Conservation (phyloP, 2,329 filamentous ascomycete genomes). For the Canariomyces notabilis region DNA sequence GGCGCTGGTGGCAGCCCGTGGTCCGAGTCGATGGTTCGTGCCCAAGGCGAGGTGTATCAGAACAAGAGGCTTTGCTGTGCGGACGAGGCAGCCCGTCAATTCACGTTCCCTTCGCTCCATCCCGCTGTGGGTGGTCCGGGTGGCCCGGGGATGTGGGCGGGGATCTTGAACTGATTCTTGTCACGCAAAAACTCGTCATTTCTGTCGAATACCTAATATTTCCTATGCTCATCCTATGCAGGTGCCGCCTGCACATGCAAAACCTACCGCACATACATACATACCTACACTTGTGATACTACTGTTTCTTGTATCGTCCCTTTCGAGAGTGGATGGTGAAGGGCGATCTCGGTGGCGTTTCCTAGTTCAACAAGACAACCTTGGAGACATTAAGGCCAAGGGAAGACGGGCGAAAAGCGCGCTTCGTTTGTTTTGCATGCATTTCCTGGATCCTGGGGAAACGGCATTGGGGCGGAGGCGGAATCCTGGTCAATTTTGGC, state of each 20-base stretch:
- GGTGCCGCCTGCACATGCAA: background rate
- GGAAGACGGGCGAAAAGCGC: constrained; percentile 20
- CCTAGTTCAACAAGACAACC: constrained; percentile 17
- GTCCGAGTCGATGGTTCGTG: constrained; percentile 36
- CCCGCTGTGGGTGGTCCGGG: constrained; percentile 45
- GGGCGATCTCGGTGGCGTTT: constrained; percentile 13
- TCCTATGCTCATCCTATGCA: constrained; percentile 16
- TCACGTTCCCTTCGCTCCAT: constrained; percentile 44
- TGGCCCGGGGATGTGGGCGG: constrained; percentile 63
- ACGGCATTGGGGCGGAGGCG: constrained; percentile 20
- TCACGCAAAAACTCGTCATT: background rate
- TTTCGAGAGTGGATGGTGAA: constrained; percentile 8
- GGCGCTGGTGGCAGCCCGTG: constrained; percentile 31
- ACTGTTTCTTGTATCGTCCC: constrained; percentile 20
- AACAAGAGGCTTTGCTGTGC: constrained; percentile 65
- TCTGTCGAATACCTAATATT: constrained; percentile 12
- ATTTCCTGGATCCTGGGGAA: constrained; percentile 23
- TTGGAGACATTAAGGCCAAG: constrained; percentile 22
- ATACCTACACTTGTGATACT: constrained; percentile 19
- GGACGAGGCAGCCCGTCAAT: constrained; percentile 48
- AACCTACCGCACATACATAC: background rate
- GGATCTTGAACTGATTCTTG: constrained; percentile 50
- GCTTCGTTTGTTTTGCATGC: constrained; percentile 24
- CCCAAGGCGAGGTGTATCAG: constrained; percentile 29
- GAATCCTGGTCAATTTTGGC: constrained; percentile 19